These are phyloP conservation scores for Cyberlindnera japonica DNA, from an alignment of 805 yeast genomes.

Conservation along the genomic window DNA sequence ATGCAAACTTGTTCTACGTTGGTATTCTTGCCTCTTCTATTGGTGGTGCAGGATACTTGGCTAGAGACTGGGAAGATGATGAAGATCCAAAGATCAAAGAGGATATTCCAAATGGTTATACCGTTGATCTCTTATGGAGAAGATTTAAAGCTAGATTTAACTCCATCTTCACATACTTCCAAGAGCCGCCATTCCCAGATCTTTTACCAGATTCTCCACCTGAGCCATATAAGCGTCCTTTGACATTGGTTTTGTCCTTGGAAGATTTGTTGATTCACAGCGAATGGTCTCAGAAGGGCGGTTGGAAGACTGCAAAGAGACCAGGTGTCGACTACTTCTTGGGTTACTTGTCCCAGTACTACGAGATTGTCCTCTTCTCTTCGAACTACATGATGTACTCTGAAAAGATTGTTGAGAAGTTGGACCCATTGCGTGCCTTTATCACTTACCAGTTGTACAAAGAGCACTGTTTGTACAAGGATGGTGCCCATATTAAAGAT, in stretches of 20 bases:
- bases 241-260: slow-evolving; percentile 82
- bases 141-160: slow-evolving; percentile 70
- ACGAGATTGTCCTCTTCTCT: slow-evolving; percentile 90
- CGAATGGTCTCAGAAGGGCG: slow-evolving; percentile 85
- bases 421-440: slow-evolving; percentile 91
- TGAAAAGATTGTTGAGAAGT: slow-evolving; percentile 77
- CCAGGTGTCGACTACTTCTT: slow-evolving; percentile 97
- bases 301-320: slow-evolving; percentile 99
- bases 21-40: slow-evolving; percentile 43
- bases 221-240: slow-evolving; percentile 87
- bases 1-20: slow-evolving; percentile 71
- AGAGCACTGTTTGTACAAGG: slow-evolving; percentile 82
- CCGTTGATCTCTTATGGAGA: slow-evolving; percentile 59
- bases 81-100: slow-evolving; percentile 60
- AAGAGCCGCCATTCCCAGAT: slow-evolving; percentile 91
- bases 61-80: slow-evolving; percentile 81
- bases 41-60: slow-evolving; percentile 64
- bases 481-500: slow-evolving; percentile 89
- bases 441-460: slow-evolving; percentile 83
- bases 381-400: slow-evolving; percentile 82
- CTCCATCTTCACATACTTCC: slow-evolving; percentile 75
- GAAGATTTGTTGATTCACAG: slow-evolving; percentile 91
- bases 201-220: slow-evolving; percentile 89
- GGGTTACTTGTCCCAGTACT: slow-evolving; percentile 91
- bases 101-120: slow-evolving; percentile 61